Conservation (phyloP, 805 yeast genomes). For the Debaryomyces tyrocola region DNA sequence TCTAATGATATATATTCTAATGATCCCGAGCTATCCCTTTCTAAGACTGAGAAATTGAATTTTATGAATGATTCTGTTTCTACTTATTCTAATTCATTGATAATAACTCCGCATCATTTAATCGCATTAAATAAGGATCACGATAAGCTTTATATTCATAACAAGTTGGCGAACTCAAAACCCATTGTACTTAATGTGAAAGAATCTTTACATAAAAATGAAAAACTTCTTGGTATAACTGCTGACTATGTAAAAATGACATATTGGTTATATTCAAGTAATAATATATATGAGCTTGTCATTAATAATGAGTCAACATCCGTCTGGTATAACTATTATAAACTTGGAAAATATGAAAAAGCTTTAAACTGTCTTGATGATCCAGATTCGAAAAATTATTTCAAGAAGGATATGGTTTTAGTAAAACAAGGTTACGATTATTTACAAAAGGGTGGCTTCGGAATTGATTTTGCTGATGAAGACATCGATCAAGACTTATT, state of each 20-base stretch:
- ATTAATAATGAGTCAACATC: slow-evolving; percentile 67
- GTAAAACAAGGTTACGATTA: slow-evolving; percentile 40
- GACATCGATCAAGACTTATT: slow-evolving; percentile 14
- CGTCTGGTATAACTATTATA: slow-evolving; percentile 61
- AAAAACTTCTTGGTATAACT: slow-evolving; percentile 24
- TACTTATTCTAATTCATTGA: slow-evolving; percentile 9
- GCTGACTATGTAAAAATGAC: slow-evolving; percentile 45
- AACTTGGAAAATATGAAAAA: slow-evolving; percentile 54
- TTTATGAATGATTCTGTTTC: slow-evolving; percentile 6
- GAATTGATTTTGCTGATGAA: slow-evolving; percentile 19
- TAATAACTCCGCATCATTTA: slow-evolving; percentile 32
- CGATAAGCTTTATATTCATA: slow-evolving; percentile 22
- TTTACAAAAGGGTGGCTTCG: slow-evolving; percentile 35
- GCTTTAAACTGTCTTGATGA: slow-evolving; percentile 49
- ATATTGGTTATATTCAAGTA: slow-evolving; percentile 71
- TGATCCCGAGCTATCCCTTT: slow-evolving; percentile 27
- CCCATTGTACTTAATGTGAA: slow-evolving; percentile 2
- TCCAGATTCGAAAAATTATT: slow-evolving; percentile 10
- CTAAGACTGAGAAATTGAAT: slow-evolving; percentile 14
- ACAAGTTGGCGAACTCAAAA: slow-evolving; percentile 25
- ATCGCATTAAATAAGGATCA: slow-evolving; percentile 16
- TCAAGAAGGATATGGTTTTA: slow-evolving; percentile 29
- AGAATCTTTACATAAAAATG: slow-evolving; percentile 5
- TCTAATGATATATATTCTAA: slow-evolving; percentile 23
- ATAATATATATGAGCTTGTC: slow-evolving; percentile 68